Evolutionary conservation across 129 eudicot genomes (phyloP).

Genomic region (Chrysanthemum seticuspe): DNA sequence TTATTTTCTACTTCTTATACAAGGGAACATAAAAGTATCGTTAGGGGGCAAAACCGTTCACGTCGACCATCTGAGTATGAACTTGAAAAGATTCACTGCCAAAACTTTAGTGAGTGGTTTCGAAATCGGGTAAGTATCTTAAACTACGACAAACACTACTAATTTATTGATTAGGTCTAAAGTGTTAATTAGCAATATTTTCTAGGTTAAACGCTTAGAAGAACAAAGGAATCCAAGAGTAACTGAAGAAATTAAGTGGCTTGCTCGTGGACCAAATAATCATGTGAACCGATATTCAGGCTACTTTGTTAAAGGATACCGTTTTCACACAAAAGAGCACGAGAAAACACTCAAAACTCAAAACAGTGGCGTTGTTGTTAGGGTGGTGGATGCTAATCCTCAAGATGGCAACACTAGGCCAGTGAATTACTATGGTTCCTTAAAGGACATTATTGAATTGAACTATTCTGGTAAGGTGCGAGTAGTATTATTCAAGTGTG

Average conservation of each 20-base stretch:
- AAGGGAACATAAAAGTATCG: not conserved
- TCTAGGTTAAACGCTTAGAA: constrained; percentile 5
- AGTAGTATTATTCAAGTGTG: no score
- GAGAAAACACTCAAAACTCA: not conserved
- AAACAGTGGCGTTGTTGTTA: constrained; percentile 12
- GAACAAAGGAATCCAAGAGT: not conserved
- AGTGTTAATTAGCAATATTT: not conserved
- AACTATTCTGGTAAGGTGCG: no score
- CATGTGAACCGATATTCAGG: constrained; percentile 3
- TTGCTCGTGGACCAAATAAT: constrained; percentile 5
- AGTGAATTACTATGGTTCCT: constrained; percentile 1
- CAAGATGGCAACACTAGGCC: not conserved
- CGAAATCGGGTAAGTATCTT: not conserved
- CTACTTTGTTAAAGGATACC: constrained; percentile 8
- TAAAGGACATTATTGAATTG: no score
- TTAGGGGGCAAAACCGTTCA: not conserved
- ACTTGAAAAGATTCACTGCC: not conserved
- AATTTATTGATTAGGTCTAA: not conserved
- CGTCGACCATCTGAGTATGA: not conserved
- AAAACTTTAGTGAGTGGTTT: constrained; percentile 5
- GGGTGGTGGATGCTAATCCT: not conserved
- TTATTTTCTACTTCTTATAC: not conserved
- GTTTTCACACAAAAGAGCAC: not conserved
- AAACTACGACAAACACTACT: not conserved
- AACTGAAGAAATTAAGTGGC: constrained; percentile 3